Evolutionary conservation across 441 rosid species (phyloP), one percentile per base, ranked within the genome.

Genomic region (Biscutella laevigata): DNA sequence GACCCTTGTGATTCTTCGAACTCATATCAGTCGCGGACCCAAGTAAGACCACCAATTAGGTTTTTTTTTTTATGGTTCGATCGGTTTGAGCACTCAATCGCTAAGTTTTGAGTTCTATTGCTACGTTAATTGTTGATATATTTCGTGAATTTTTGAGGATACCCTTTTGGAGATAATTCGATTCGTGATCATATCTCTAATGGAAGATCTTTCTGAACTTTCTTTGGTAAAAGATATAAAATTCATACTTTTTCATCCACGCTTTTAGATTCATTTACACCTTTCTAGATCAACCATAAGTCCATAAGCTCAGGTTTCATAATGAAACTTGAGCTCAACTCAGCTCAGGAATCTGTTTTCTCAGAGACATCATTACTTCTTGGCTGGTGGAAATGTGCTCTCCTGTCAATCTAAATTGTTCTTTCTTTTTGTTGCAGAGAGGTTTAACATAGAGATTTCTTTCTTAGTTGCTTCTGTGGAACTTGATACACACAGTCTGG

Each of bases 1-100:
- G 43, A 62, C 67, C 44, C 42, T 65, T 59, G 33, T 32, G 56
- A 41, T 47, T 48, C 46, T 13, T 70, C 53, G 37, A 53, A 37
- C 61, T 54, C 42, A 63, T 44, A 39, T 47, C 62, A 47, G 36
- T 41, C 43, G 47, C 67, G 7, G 15, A 32, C 37, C 50, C 57
- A 64, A 39, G 38, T 21, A 64, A 64, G 63, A 49, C n/a, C 19
- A 27, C 9, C 38, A 9, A 5, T 35, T 43, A 53, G 53, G 53
- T 9, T 9, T 52, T 48, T 2, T 12, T 7, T 1, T 51, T 15
- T n/a, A n/a, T 32, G 17, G 25, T 10, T 20, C n/a, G n/a, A n/a
- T n/a, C n/a, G n/a, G n/a, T n/a, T n/a, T n/a, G n/a, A n/a, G n/a
- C n/a, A n/a, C n/a, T n/a, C n/a, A n/a, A n/a, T n/a, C n/a, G n/a